phyloP scores from a whole-genome alignment of 164 flowering plant genomes.

The Macadamia tetraphylla region DNA sequence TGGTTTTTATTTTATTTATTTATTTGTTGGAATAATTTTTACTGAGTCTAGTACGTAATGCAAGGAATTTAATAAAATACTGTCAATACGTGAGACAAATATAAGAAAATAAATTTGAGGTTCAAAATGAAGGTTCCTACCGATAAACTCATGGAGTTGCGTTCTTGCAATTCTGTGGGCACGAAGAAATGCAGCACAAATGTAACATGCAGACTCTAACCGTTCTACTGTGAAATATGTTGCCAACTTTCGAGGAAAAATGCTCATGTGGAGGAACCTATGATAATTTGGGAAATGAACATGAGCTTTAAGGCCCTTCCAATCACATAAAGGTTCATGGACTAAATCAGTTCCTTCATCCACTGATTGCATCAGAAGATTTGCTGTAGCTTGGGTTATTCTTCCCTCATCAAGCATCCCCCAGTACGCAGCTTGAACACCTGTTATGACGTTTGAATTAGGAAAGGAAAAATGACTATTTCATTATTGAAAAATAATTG shows the following conservation, averaged over 20 bases:
- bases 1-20: too few species aligned
- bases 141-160: slow-evolving; percentile 84
- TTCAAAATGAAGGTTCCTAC: slow-evolving; percentile 27
- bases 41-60: not conserved
- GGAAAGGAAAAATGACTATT: too few species aligned
- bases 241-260: slow-evolving; percentile 64
- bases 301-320: slow-evolving; percentile 71
- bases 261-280: slow-evolving; percentile 63
- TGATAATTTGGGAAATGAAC: slow-evolving; percentile 78
- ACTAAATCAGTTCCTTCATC: slow-evolving; percentile 84
- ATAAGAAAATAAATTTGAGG: too few species aligned
- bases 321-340: slow-evolving; percentile 71
- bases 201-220: slow-evolving; percentile 75
- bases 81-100: too few species aligned
- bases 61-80: not conserved
- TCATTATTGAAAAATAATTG: too few species aligned
- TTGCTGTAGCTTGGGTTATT: slow-evolving; percentile 67
- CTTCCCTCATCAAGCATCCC: slow-evolving; percentile 96
- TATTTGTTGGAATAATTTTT: too few species aligned
- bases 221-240: slow-evolving; percentile 83
- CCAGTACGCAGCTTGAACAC: slow-evolving; percentile 98
- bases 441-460: slow-evolving; percentile 25
- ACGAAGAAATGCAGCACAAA: slow-evolving; percentile 94
- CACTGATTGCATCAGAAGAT: slow-evolving; percentile 85
- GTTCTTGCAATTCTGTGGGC: slow-evolving; percentile 86